Evolutionary conservation across 2,329 filamentous ascomycete species (phyloP).

Genomic region (Penicillium aurantiogriseum): DNA sequence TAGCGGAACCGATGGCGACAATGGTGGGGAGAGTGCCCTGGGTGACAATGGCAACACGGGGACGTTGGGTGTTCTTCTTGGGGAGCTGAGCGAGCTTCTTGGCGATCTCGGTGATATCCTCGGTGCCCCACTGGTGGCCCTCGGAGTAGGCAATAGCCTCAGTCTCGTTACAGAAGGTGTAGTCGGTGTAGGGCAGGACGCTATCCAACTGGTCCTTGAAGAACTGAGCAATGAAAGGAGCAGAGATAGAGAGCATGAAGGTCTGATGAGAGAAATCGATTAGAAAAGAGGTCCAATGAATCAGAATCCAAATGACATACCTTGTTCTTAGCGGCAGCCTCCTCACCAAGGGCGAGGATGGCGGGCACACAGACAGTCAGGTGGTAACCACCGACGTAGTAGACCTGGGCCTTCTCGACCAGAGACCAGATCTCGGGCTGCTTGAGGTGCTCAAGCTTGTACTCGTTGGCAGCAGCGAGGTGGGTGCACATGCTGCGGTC

Average conservation of each 20-base stretch:
- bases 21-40: slow-evolving; percentile 91
- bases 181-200: slow-evolving; percentile 88
- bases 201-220: slow-evolving; percentile 95
- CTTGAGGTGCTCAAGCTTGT: slow-evolving; percentile 92
- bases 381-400: slow-evolving; percentile 95
- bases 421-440: slow-evolving; percentile 86
- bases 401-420: slow-evolving; percentile 82
- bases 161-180: slow-evolving; percentile 94
- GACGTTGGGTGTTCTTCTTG: slow-evolving; percentile 84
- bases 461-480: slow-evolving; percentile 93
- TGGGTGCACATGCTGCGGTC: slow-evolving; percentile 94
- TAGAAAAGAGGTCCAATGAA: background rate
- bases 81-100: slow-evolving; percentile 81
- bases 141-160: slow-evolving; percentile 87
- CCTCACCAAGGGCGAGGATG: slow-evolving; percentile 82
- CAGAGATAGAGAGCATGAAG: slow-evolving; percentile 88
- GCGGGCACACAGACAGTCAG: slow-evolving; percentile 93
- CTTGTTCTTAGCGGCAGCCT: slow-evolving; percentile 89
- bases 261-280: slow-evolving; percentile 39
- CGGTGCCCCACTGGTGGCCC: slow-evolving; percentile 70
- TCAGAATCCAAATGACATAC: slow-evolving; percentile 33
- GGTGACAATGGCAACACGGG: slow-evolving; percentile 86
- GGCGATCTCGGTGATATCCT: slow-evolving; percentile 80
- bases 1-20: slow-evolving; percentile 69
- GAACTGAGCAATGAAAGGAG: slow-evolving; percentile 94